Percentiles rank a stretch among this genome's conserved stretches.
Evolutionary conservation across 2,329 filamentous ascomycete genomes (phyloP).

Genomic region (Cyphellophora attinorum): DNA sequence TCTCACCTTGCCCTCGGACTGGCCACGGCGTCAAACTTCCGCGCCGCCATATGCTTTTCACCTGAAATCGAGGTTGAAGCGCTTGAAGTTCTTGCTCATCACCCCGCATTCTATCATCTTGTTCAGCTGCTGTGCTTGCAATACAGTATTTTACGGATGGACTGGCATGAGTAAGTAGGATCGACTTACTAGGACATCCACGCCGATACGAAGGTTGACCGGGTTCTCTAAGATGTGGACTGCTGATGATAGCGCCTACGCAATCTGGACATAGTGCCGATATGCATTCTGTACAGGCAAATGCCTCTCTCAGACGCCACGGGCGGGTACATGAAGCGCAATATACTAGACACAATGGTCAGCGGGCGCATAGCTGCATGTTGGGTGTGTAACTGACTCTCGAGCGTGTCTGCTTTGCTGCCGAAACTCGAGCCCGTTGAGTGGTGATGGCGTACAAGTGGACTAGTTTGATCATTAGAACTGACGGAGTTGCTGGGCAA

Average conservation of each 20-base stretch:
- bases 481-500: slow-evolving; percentile 58
- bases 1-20: slow-evolving; percentile 2
- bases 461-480: slow-evolving; percentile 52
- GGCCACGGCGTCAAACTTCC: neutral
- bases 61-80: slow-evolving; percentile 38
- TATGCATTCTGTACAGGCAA: slow-evolving; percentile 92
- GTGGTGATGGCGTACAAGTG: slow-evolving; percentile 27
- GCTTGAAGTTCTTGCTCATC: slow-evolving; percentile 37
- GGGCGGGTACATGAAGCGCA: slow-evolving; percentile 78
- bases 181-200: slow-evolving; percentile 35
- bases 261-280: slow-evolving; percentile 85
- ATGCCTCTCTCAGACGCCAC: slow-evolving; percentile 70
- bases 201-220: slow-evolving; percentile 25
- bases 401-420: slow-evolving; percentile 46
- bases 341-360: no score
- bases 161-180: slow-evolving; percentile 30
- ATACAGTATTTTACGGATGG: neutral
- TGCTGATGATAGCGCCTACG: slow-evolving; percentile 44
- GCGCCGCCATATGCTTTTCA: slow-evolving; percentile 18
- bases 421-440: slow-evolving; percentile 49
- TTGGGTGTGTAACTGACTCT: slow-evolving; percentile 42
- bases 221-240: slow-evolving; percentile 25
- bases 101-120: slow-evolving; percentile 34
- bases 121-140: no score
- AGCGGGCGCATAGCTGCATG: no score